phyloP scores from a whole-genome alignment of 352 stramenopile species.

The Globisporangium nodosum region DNA sequence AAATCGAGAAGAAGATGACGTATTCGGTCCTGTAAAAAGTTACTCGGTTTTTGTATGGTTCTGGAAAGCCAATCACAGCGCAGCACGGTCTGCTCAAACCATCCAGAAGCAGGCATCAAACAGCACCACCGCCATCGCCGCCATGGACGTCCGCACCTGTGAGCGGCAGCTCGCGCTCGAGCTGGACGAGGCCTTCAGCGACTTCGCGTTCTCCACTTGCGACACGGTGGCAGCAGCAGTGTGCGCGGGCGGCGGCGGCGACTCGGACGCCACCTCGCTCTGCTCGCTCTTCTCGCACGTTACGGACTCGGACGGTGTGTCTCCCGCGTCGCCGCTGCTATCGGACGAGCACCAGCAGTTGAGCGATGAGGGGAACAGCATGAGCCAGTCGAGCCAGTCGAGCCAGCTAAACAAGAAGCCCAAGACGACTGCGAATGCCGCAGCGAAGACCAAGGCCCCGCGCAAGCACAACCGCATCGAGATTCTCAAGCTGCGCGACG shows the following conservation, averaged over 20 bases:
- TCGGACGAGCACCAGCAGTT: too few relatives aligned
- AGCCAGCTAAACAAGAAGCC: too few relatives aligned
- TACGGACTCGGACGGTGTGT: background rate
- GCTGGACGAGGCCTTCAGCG: background rate
- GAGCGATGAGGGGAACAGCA: too few relatives aligned
- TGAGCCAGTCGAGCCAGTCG: too few relatives aligned
- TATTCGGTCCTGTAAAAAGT: too few relatives aligned
- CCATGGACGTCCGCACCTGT: background rate
- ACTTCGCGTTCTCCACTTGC: background rate
- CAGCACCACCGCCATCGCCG: background rate
- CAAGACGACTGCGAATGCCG: background rate
- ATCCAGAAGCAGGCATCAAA: background rate
- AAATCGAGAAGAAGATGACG: too few relatives aligned
- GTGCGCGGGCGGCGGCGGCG: background rate
- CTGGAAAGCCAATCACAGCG: too few relatives aligned
- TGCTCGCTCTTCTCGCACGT: constrained; percentile 2
- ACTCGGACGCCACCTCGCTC: constrained; percentile 2
- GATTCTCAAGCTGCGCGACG: constrained; percentile 9
- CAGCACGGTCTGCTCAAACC: too few relatives aligned
- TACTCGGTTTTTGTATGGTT: too few relatives aligned
- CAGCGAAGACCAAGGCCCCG: background rate
- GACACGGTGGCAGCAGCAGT: too few relatives aligned
- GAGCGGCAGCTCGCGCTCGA: background rate
- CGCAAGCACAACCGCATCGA: constrained; percentile 11
- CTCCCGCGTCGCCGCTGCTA: too few relatives aligned